Evolutionary conservation across 192 early-diverging fungal genomes (phyloP).

Genomic region (Backusella parvicylindrica): DNA sequence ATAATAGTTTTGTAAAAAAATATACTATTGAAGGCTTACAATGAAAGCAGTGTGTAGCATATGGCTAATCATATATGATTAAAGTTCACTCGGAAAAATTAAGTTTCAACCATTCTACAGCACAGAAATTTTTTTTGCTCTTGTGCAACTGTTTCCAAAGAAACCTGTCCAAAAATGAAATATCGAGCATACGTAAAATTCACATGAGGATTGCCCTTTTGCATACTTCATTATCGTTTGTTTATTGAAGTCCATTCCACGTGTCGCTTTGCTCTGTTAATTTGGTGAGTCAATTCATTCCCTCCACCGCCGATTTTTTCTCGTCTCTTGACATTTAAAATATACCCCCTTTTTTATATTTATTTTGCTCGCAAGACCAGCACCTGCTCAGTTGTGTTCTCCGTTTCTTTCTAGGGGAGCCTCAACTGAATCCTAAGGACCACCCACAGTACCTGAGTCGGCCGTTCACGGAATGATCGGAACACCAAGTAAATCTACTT

Average conservation of each 20-base stretch:
- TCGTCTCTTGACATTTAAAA: background rate
- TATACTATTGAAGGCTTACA: background rate
- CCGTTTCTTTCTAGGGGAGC: background rate
- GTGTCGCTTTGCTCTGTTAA: constrained; percentile 1
- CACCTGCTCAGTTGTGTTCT: background rate
- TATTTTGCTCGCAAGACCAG: background rate
- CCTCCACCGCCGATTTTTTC: background rate
- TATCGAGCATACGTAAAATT: background rate
- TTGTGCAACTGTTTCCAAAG: background rate
- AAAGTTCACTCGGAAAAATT: constrained; percentile 6
- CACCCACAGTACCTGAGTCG: background rate
- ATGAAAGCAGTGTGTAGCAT: background rate
- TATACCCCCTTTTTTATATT: background rate
- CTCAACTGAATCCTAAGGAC: background rate
- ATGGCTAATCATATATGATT: constrained; percentile 8
- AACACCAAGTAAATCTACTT: background rate
- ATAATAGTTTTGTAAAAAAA: background rate
- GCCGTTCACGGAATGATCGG: constrained; percentile 25
- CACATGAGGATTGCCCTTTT: constrained; percentile 1
- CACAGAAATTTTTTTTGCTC: background rate
- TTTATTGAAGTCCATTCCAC: constrained; percentile 3
- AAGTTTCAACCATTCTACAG: constrained; percentile 1
- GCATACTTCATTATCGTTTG: constrained; percentile 6
- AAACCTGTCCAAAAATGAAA: constrained; percentile 7
- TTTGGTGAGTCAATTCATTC: background rate